Evolutionary conservation across 2,329 filamentous ascomycete species (phyloP).

Genomic region (Colletotrichum viniferum): DNA sequence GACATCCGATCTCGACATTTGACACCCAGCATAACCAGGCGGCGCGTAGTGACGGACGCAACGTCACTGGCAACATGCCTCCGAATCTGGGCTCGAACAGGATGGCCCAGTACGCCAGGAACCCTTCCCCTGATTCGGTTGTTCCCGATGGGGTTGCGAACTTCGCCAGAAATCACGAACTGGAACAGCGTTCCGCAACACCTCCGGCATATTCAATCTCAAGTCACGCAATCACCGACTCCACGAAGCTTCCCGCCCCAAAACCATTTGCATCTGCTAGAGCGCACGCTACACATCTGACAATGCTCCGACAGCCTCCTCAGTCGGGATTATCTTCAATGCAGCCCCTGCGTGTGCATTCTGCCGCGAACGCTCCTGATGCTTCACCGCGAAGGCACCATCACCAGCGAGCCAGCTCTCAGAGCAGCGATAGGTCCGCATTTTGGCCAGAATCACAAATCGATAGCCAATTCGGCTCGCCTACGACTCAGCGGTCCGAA

Average conservation of each 20-base stretch:
- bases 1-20: background rate
- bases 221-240: slow-evolving; percentile 34
- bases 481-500: slow-evolving; percentile 13
- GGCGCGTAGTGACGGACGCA: background rate
- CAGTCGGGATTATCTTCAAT: slow-evolving; percentile 19
- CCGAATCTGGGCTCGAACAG: slow-evolving; percentile 9
- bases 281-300: slow-evolving; percentile 26
- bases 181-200: background rate
- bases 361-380: slow-evolving; percentile 23
- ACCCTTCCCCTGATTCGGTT: slow-evolving; percentile 6
- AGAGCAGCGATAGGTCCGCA: slow-evolving; percentile 30
- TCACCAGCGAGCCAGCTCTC: slow-evolving; percentile 26
- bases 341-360: slow-evolving; percentile 19
- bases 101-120: slow-evolving; percentile 21
- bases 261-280: slow-evolving; percentile 27
- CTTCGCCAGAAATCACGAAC: background rate
- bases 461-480: slow-evolving; percentile 19
- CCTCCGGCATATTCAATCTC: background rate
- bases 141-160: background rate
- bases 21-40: background rate
- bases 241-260: slow-evolving; percentile 40
- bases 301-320: slow-evolving; percentile 24
- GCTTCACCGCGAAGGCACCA: slow-evolving; percentile 23
- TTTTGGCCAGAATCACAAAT: slow-evolving; percentile 20
- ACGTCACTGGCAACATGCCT: slow-evolving; percentile 10